Evolutionary conservation across 805 yeast genomes (phyloP).

Genomic region (Komagataella kurtzmanii): DNA sequence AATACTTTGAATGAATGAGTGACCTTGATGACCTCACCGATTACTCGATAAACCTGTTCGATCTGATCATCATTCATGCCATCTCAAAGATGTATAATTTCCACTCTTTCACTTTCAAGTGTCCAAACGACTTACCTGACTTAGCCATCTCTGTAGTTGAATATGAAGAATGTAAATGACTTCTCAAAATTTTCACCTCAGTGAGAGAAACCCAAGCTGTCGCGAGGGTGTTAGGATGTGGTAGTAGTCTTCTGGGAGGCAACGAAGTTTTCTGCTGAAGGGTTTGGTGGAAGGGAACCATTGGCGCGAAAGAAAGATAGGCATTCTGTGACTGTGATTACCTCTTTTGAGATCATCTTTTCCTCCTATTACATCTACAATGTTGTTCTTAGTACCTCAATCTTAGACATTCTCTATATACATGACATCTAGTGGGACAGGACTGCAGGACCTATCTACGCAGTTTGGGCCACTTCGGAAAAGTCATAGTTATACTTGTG

Average conservation of each 20-base stretch:
- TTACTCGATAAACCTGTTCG: background rate
- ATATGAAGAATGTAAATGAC: constrained; percentile 1
- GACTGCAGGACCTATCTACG: background rate
- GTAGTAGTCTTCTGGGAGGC: background rate
- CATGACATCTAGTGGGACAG: background rate
- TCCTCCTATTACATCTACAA: background rate
- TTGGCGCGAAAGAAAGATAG: too few relatives aligned
- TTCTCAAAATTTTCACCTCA: background rate
- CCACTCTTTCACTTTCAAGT: background rate
- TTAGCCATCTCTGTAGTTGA: constrained; percentile 34
- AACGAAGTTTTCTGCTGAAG: too few relatives aligned
- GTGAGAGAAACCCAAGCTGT: background rate
- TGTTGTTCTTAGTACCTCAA: background rate
- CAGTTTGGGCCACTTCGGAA: background rate
- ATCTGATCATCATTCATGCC: background rate
- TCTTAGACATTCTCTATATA: background rate
- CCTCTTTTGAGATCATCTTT: background rate
- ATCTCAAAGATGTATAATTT: background rate
- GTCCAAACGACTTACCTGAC: constrained; percentile 38
- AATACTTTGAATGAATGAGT: background rate
- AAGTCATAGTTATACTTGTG: constrained; percentile 19
- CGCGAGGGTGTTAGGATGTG: background rate
- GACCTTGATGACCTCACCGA: background rate
- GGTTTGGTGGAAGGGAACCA: too few relatives aligned
- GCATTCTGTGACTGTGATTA: background rate